phyloP scores from a whole-genome alignment of 1,139 yeast species.

The Pichia sp. region DNA sequence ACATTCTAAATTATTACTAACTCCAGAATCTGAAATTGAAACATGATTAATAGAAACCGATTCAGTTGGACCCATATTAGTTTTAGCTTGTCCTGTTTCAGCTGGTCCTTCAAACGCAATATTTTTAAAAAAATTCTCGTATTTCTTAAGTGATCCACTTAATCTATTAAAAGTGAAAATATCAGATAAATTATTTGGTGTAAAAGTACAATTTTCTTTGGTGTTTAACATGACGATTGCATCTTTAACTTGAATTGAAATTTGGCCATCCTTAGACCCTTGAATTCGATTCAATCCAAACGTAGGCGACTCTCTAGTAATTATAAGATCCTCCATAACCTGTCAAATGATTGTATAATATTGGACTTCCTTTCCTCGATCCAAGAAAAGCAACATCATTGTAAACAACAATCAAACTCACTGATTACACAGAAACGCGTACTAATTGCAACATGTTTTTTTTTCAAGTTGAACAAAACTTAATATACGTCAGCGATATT shows the following conservation, averaged over 20 bases:
- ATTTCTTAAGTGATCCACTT: slow-evolving; percentile 16
- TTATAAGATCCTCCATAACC: slow-evolving; percentile 16
- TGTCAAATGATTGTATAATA: too few relatives aligned
- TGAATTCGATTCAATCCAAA: slow-evolving; percentile 12
- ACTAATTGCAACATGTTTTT: too few relatives aligned
- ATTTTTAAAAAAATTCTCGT: slow-evolving; percentile 19
- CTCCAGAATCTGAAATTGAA: slow-evolving; percentile 26
- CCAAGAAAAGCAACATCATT: too few relatives aligned
- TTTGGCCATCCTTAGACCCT: slow-evolving; percentile 25
- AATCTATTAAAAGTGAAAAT: slow-evolving; percentile 17
- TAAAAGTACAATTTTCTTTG: slow-evolving; percentile 2
- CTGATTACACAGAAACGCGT: background rate
- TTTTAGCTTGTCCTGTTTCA: slow-evolving; percentile 8
- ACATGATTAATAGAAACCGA: slow-evolving; percentile 6
- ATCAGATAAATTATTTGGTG: slow-evolving; percentile 17
- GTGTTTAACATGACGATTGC: slow-evolving; percentile 10
- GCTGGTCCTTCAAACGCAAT: slow-evolving; percentile 4
- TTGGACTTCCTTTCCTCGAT: too few relatives aligned
- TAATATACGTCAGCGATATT: too few relatives aligned
- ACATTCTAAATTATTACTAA: slow-evolving; percentile 17
- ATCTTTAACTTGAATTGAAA: slow-evolving; percentile 17
- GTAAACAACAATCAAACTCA: background rate
- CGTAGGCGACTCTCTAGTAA: slow-evolving; percentile 7
- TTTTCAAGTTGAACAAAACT: too few relatives aligned
- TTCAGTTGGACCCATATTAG: slow-evolving; percentile 4